Evolutionary conservation across 1,139 yeast species (phyloP).

Genomic region (Sporopachydermia cereana): DNA sequence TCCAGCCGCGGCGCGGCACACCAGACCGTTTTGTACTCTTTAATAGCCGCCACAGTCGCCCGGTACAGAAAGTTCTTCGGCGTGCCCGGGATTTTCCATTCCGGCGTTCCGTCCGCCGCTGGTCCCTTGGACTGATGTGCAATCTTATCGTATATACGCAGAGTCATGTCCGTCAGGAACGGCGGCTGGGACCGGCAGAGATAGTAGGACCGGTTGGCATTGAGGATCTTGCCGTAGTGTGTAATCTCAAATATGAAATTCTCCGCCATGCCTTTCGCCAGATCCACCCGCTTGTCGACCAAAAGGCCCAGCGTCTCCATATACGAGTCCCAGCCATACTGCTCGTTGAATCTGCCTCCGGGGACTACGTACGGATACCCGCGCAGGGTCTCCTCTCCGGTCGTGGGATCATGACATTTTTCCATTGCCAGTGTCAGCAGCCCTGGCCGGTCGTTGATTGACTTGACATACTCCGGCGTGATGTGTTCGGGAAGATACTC

Average conservation of each 20-base stretch:
- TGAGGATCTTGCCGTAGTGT: slow-evolving; percentile 84
- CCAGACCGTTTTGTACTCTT: slow-evolving; percentile 83
- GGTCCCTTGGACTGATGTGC: slow-evolving; percentile 19
- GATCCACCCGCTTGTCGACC: slow-evolving; percentile 48
- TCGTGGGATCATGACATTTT: slow-evolving; percentile 36
- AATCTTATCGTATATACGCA: slow-evolving; percentile 55
- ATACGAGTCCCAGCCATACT: slow-evolving; percentile 97
- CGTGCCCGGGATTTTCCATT: slow-evolving; percentile 4
- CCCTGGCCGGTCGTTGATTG: slow-evolving; percentile 79
- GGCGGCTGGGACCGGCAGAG: slow-evolving; percentile 95
- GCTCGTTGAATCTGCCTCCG: slow-evolving; percentile 93
- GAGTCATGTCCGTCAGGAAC: slow-evolving; percentile 88
- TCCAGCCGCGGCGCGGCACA: slow-evolving; percentile 63
- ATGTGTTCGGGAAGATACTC: slow-evolving; percentile 52
- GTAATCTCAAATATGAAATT: slow-evolving; percentile 85
- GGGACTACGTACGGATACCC: slow-evolving; percentile 91
- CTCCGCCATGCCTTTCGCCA: slow-evolving; percentile 87
- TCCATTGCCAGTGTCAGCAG: slow-evolving; percentile 69
- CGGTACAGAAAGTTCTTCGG: slow-evolving; percentile 51
- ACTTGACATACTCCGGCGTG: slow-evolving; percentile 60
- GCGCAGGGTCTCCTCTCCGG: slow-evolving; percentile 35
- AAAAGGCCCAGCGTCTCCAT: slow-evolving; percentile 82
- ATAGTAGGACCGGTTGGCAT: slow-evolving; percentile 90
- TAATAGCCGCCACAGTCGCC: slow-evolving; percentile 68
- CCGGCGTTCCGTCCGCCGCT: slow-evolving; percentile 18